Evolutionary conservation across 192 early-diverging fungal species (phyloP).

Genomic region (Umbelopsis sp.): DNA sequence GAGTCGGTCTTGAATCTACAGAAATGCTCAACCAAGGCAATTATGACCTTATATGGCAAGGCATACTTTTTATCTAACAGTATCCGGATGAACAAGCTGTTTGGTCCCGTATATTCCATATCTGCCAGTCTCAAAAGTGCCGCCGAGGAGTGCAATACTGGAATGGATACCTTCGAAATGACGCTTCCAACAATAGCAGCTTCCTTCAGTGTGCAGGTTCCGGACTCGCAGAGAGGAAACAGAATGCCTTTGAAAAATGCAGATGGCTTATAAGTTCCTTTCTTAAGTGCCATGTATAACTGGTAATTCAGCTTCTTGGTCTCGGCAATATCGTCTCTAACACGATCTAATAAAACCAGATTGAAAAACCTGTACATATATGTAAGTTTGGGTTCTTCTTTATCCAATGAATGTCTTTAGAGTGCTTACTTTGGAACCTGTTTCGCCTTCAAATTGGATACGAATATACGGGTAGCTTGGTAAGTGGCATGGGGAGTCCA

Average conservation of each 20-base stretch:
- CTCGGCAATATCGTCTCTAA: slow-evolving; percentile 94
- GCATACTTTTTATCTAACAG: slow-evolving; percentile 98
- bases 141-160: slow-evolving; percentile 93
- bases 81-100: slow-evolving; percentile 92
- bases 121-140: slow-evolving; percentile 92
- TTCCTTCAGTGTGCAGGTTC: slow-evolving; percentile 92
- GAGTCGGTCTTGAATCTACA: slow-evolving; percentile 84
- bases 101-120: slow-evolving; percentile 97
- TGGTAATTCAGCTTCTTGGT: slow-evolving; percentile 99
- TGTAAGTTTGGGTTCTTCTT: slow-evolving; percentile 20
- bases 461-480: slow-evolving; percentile 95
- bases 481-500: slow-evolving; percentile 99
- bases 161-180: slow-evolving; percentile 90
- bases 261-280: slow-evolving; percentile 94
- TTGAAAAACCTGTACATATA: slow-evolving; percentile 68
- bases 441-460: slow-evolving; percentile 93
- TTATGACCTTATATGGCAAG: slow-evolving; percentile 95
- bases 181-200: slow-evolving; percentile 95
- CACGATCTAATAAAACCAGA: slow-evolving; percentile 87
- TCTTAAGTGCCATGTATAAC: slow-evolving; percentile 95
- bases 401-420: background rate
- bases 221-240: slow-evolving; percentile 92
- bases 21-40: slow-evolving; percentile 96
- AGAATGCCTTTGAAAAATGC: slow-evolving; percentile 98
- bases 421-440: slow-evolving; percentile 78